Base-by-base conservation (phyloP, 2,329 filamentous ascomycete genomes). In the Beauveria sp. region DNA sequence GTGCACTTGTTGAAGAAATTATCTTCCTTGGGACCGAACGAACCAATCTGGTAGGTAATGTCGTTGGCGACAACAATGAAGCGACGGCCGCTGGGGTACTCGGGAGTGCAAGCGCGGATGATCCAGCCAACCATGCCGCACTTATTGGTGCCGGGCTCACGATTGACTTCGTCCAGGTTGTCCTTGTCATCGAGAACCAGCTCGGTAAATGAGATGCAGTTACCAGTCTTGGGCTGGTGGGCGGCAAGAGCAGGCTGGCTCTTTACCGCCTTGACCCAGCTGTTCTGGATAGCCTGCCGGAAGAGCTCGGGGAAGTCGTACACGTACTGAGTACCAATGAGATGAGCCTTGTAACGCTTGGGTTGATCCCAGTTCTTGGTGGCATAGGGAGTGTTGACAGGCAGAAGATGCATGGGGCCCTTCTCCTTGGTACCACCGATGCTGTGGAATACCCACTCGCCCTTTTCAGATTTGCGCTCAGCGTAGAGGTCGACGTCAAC, bases 221-320 rank as follows among this genome's bases (percentile, higher is more conserved):
- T 92, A 68, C 93, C 93, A 70, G 87, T 82, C 58, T 87, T 83
- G 40, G 95, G 95, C 75, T 93, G 89, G 79, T 91, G 91, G 47
- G 91, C 86, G 55, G 86, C 85, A 63, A 97, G 79, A 22, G 82
- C 80, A 12, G 91, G 82, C 70, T 93, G 87, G 73, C 87, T 87
- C 73, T 87, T 86, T 66, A 90, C 82, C 61, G 87, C 86, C 74
- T 88, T 87, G 71, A 80, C 78, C 95, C 95, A 99, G 77, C 86
- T 90, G 82, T 97, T 97, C 80, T 97, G 92, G 72, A 96, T 91
- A 50, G 95, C 92, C 78, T 98, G 95, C 72, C 95, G 87, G 89
- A 99, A 99, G 54, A 99, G 87, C 82, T 99, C 95, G 34, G 95
- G 95, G 88, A 99, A 99, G 77, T 99, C 95, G 75, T 99, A 99